Percentiles rank a stretch among this genome's conserved stretches.
These are phyloP conservation scores for Coniochaeta ligniaria DNA, from an alignment of 2,329 filamentous ascomycete genomes.

Conservation along the genomic window DNA sequence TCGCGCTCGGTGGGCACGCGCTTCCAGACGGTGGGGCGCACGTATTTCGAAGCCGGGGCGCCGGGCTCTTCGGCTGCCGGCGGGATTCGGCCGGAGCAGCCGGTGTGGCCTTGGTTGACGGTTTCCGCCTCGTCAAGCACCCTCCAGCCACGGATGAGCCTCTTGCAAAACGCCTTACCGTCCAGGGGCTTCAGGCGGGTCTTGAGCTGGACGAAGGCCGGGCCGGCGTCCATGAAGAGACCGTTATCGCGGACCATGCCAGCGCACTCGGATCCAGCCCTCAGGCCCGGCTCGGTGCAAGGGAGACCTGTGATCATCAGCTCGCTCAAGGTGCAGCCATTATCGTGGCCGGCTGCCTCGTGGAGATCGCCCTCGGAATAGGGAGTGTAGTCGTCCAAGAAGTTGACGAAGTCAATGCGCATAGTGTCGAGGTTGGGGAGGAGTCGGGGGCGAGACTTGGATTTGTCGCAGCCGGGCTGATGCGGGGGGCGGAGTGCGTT, in stretches of 20 bases:
- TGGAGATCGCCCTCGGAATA: conserved; percentile 41
- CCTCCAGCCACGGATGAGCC: conserved; percentile 38
- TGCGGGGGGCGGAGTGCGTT: conserved; percentile 42
- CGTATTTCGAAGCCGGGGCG: conserved; percentile 31
- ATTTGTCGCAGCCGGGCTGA: conserved; percentile 30
- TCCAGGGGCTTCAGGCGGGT: conserved; percentile 30
- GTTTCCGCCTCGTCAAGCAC: conserved; percentile 13
- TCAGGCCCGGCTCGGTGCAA: conserved; percentile 38
- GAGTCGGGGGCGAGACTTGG: conserved; percentile 27
- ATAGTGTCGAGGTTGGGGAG: conserved; percentile 38
- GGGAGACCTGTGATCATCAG: conserved; percentile 45
- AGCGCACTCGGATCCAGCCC: conserved; percentile 38
- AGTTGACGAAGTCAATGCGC: conserved; percentile 49
- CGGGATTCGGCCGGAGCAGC: conserved; percentile 23
- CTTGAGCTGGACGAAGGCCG: conserved; percentile 33
- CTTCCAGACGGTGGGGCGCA: conserved; percentile 39
- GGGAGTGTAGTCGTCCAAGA: conserved; percentile 36
- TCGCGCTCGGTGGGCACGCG: conserved; percentile 35
- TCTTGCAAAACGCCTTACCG: conserved; percentile 30
- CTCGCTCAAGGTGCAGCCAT: conserved; percentile 46
- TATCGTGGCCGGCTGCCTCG: conserved; percentile 44
- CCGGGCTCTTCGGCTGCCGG: conserved; percentile 33
- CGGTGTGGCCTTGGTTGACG: conserved; percentile 12
- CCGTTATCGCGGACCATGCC: conserved; percentile 48
- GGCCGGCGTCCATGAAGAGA: conserved; percentile 37